Conservation (phyloP, 2,329 filamentous ascomycete species). For the Capronia coronata region DNA sequence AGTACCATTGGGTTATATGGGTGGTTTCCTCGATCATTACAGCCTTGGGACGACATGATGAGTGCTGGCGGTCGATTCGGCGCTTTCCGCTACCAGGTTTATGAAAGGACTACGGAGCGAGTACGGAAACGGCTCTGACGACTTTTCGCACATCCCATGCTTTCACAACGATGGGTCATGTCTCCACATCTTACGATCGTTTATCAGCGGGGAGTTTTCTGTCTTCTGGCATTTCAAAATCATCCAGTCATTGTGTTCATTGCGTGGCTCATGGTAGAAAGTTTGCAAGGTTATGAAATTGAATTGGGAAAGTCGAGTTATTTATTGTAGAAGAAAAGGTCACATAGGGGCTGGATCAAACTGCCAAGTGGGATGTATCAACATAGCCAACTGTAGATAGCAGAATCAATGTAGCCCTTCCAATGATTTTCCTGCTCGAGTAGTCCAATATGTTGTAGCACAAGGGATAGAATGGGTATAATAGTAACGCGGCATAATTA, state of each 20-base stretch:
- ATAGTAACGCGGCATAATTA: no score
- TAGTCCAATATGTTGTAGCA: no score
- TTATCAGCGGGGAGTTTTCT: conserved; percentile 10
- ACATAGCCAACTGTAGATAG: not conserved
- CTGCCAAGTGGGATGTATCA: not conserved
- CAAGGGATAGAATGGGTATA: no score
- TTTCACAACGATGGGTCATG: conserved; percentile 5
- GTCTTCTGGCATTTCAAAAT: not conserved
- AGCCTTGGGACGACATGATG: conserved; percentile 4
- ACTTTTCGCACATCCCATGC: not conserved
- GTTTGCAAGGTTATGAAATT: not conserved
- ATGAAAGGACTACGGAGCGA: conserved; percentile 4
- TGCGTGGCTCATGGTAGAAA: not conserved
- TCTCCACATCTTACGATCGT: conserved; percentile 17
- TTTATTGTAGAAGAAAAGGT: not conserved
- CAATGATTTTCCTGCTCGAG: not conserved
- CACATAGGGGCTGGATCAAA: not conserved
- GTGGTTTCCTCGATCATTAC: conserved; percentile 12
- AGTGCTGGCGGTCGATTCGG: conserved; percentile 2
- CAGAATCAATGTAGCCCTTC: not conserved
- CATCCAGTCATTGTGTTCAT: not conserved
- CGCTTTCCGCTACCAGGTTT: conserved; percentile 11
- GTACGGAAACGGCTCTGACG: not conserved
- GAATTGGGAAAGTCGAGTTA: not conserved
- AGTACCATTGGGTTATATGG: not conserved